Base-by-base conservation (phyloP, 2,329 filamentous ascomycete genomes). In the Moelleriella libera region DNA sequence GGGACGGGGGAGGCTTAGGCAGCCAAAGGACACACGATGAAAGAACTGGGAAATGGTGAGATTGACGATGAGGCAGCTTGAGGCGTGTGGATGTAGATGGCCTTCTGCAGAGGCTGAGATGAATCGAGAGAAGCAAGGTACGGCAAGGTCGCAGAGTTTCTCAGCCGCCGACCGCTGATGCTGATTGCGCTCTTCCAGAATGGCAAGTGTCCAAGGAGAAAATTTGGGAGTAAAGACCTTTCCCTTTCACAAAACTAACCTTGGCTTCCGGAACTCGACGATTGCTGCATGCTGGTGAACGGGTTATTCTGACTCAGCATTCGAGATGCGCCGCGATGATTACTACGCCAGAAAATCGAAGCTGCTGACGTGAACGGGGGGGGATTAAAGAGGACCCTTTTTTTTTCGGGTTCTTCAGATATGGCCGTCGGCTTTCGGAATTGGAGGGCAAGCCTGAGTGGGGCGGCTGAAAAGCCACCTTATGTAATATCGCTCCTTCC, bases 231-330 rank as follows among this genome's bases (percentile, higher is more conserved):
- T 2, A 37, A 4, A 37, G 32, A 12, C 32, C 8, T 8, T 12
- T 8, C 12, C 32, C 12, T 37, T 8, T 37, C 32, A 37, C 12
- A 8, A 34, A 32, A 51, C 54, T 51, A 48, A 53, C 51, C 53
- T 52, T 53, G 53, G 48, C 48, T 55, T 48, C 52, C 47, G 41
- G 49, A 49, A 45, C 50, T 51, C 49, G 53, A 52, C 32, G 53
- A 47, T 51, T 51, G 53, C 53, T 51, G 52, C 48, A 48, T 53
- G 50, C 52, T 52, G 21, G 45, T 21, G 49, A 44, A 43, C 42
- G 44, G 46, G 30, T 41, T 30, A 46, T 49, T 54, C 53, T 55
- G 53, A 55, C 52, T 55, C 53, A 55, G 53, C 53, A 55, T 52
- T 52, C 49, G 47, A 51, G 48, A 46, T 49, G 48, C 49, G 51